Evolutionary conservation across 257 asterid genomes (phyloP).

Genomic region (Solanum tacnaense): DNA sequence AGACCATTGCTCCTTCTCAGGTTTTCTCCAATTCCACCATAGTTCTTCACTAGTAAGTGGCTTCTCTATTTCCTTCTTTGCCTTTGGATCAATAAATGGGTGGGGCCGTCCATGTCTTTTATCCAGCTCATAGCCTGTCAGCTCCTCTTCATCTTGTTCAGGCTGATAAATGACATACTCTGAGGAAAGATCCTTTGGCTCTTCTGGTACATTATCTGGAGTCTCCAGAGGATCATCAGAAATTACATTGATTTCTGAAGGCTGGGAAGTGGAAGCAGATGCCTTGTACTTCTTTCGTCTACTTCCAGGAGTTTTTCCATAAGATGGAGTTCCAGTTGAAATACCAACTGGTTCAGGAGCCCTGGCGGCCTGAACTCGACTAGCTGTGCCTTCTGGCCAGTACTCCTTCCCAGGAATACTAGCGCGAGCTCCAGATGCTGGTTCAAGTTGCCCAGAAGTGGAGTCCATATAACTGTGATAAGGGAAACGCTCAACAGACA

Average conservation of each 20-base stretch:
- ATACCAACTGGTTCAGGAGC: constrained; percentile 82
- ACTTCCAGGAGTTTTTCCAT: constrained; percentile 87
- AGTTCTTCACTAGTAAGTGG: constrained; percentile 77
- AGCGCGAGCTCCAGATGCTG: constrained; percentile 97
- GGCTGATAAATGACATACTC: constrained; percentile 68
- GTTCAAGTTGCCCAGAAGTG: constrained; percentile 85
- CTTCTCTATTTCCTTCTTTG: constrained; percentile 48
- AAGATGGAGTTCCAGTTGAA: constrained; percentile 68
- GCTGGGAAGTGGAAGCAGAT: constrained; percentile 26
- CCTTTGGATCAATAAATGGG: constrained; percentile 73
- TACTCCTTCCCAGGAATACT: constrained; percentile 71
- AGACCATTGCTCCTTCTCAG: constrained; percentile 89
- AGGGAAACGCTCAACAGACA: constrained; percentile 64
- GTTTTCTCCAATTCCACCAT: constrained; percentile 99
- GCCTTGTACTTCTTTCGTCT: constrained; percentile 63
- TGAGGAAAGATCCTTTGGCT: constrained; percentile 28
- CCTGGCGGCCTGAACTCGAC: constrained; percentile 71
- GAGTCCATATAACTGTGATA: constrained; percentile 82
- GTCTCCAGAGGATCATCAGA: constrained; percentile 25
- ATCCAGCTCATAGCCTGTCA: constrained; percentile 63
- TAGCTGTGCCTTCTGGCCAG: constrained; percentile 94
- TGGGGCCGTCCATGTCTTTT: constrained; percentile 75
- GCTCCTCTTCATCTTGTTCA: constrained; percentile 39
- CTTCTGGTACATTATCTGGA: constrained; percentile 40
- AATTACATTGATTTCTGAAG: constrained; percentile 25